phyloP scores from a whole-genome alignment of 1,284 basidiomycete genomes.

The Trichosporon inkin region DNA sequence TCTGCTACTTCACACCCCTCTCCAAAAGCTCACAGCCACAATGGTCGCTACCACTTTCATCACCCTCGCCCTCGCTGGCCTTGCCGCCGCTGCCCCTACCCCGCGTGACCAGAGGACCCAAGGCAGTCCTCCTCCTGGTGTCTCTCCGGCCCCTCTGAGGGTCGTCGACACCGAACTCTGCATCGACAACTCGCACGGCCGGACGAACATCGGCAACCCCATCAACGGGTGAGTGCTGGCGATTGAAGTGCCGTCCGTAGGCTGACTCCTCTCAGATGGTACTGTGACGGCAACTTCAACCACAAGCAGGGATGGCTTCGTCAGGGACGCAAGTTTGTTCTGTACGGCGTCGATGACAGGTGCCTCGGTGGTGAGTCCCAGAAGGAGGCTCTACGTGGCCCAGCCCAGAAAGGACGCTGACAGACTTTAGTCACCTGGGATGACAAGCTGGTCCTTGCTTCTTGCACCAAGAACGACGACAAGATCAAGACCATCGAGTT shows the following conservation, averaged over 20 bases:
- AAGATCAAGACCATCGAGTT: neutral
- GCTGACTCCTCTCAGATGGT: neutral
- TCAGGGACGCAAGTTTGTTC: neutral
- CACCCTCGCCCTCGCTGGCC: neutral
- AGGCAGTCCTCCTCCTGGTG: neutral
- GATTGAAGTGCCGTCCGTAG: neutral
- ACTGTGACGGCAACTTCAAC: neutral
- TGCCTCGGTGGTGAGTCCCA: neutral
- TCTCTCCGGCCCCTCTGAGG: neutral
- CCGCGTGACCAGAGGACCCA: neutral
- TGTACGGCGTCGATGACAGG: neutral
- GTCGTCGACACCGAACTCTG: slow-evolving; percentile 1
- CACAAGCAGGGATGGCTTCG: slow-evolving; percentile 1
- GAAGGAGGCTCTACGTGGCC: too few relatives aligned
- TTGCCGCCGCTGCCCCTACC: neutral
- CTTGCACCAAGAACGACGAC: neutral
- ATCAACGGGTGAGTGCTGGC: neutral
- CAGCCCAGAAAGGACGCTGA: neutral
- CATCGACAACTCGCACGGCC: neutral
- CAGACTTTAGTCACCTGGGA: neutral
- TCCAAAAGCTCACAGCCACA: neutral
- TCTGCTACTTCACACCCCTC: neutral
- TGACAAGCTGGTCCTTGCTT: neutral
- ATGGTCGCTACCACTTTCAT: slow-evolving; percentile 2
- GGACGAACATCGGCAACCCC: neutral